Percentiles rank a stretch among this genome's conserved stretches.
Conservation (phyloP, 1,284 basidiomycete genomes). For the Bjerkandera adusta region DNA sequence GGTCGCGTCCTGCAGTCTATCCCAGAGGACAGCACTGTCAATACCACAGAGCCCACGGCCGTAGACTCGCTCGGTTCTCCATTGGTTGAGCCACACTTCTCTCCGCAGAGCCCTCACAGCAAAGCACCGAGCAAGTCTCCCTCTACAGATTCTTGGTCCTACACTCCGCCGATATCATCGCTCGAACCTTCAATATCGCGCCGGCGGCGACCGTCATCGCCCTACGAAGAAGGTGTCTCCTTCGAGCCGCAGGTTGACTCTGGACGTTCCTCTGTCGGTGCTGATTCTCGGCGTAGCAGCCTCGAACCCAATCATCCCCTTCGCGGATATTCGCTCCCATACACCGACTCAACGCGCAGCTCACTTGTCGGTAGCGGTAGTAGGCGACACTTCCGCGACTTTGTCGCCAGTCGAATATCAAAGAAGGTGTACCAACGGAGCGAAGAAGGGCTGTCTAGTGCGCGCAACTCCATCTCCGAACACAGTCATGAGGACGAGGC, state of each 20-base stretch:
- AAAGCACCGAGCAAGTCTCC: slow-evolving; percentile 31
- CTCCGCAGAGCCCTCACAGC: too few species aligned
- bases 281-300: slow-evolving; percentile 40
- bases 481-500: slow-evolving; percentile 34
- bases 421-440: slow-evolving; percentile 34
- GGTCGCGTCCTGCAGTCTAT: slow-evolving; percentile 42
- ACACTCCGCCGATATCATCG: slow-evolving; percentile 34
- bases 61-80: slow-evolving; percentile 24
- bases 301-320: slow-evolving; percentile 42
- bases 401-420: slow-evolving; percentile 36
- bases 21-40: slow-evolving; percentile 37
- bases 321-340: slow-evolving; percentile 31
- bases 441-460: slow-evolving; percentile 47
- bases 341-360: slow-evolving; percentile 32
- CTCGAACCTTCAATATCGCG: slow-evolving; percentile 41
- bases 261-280: slow-evolving; percentile 34
- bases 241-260: slow-evolving; percentile 34
- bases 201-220: slow-evolving; percentile 34
- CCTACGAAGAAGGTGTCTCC: slow-evolving; percentile 44
- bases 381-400: slow-evolving; percentile 37
- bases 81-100: slow-evolving; percentile 4
- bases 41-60: slow-evolving; percentile 26
- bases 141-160: slow-evolving; percentile 28
- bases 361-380: slow-evolving; percentile 38
- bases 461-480: slow-evolving; percentile 47